Percentiles rank a stretch among this genome's conserved stretches.
Conservation (phyloP, 2,329 filamentous ascomycete genomes). For the Zymoseptoria tritici region DNA sequence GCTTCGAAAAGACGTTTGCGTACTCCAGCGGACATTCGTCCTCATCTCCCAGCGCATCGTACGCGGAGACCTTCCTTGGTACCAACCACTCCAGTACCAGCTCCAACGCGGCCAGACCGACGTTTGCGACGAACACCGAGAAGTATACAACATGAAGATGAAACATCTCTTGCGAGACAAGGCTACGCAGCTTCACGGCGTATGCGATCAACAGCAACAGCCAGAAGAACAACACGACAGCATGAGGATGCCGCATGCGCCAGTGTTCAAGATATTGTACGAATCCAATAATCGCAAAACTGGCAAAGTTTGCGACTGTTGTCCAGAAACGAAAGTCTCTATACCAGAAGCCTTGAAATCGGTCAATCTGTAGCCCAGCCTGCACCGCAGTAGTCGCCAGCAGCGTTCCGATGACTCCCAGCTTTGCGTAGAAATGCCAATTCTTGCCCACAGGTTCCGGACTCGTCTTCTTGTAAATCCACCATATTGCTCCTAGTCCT, state of each 20-base stretch:
- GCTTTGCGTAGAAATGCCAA: slow-evolving; percentile 87
- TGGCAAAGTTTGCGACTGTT: slow-evolving; percentile 62
- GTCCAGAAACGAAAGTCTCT: slow-evolving; percentile 84
- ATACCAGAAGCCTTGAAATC: slow-evolving; percentile 62
- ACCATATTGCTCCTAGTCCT: slow-evolving; percentile 71
- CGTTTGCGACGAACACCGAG: slow-evolving; percentile 62
- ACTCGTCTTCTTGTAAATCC: slow-evolving; percentile 63
- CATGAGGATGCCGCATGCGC: slow-evolving; percentile 75
- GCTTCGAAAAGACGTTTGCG: slow-evolving; percentile 82
- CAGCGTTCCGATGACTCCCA: slow-evolving; percentile 62
- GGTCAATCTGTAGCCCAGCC: slow-evolving; percentile 66
- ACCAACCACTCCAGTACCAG: slow-evolving; percentile 80
- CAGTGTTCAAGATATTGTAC: slow-evolving; percentile 84
- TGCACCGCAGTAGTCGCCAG: slow-evolving; percentile 63
- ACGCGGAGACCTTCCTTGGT: slow-evolving; percentile 66
- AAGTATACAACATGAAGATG: slow-evolving; percentile 64
- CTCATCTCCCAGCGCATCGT: slow-evolving; percentile 59
- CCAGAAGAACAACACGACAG: slow-evolving; percentile 88
- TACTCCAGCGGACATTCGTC: slow-evolving; percentile 78
- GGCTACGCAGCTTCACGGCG: slow-evolving; percentile 75
- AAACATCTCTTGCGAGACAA: slow-evolving; percentile 71
- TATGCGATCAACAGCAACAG: slow-evolving; percentile 73
- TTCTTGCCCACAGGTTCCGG: slow-evolving; percentile 66
- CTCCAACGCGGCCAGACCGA: slow-evolving; percentile 61
- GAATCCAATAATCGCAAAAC: slow-evolving; percentile 64